phyloP scores from a whole-genome alignment of 345 rosid genomes.

The Rhodamnia rubescens region DNA sequence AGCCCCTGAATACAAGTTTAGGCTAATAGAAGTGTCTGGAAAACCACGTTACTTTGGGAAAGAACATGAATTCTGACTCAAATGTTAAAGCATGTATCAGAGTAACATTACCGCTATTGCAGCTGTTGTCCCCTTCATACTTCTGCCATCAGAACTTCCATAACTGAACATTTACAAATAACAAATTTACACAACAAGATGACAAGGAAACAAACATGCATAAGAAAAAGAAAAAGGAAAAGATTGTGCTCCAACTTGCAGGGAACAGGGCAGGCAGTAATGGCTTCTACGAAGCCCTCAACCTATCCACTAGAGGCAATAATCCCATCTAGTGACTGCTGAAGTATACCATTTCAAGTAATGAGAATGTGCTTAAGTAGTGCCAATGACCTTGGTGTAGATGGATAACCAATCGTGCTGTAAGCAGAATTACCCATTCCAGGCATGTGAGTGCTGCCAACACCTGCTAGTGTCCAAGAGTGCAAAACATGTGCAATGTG shows the following conservation, averaged over 20 bases:
- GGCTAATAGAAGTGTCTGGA: background rate
- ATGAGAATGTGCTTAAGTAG: slow-evolving; percentile 59
- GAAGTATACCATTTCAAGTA: slow-evolving; percentile 25
- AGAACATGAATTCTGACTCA: background rate
- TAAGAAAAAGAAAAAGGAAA: background rate
- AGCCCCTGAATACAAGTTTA: background rate
- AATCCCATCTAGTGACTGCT: slow-evolving; percentile 10
- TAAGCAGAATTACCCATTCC: slow-evolving; percentile 83
- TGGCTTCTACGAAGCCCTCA: slow-evolving; percentile 21
- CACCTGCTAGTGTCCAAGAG: slow-evolving; percentile 96
- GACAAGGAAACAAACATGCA: background rate
- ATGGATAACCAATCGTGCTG: slow-evolving; percentile 85
- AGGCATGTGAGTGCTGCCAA: slow-evolving; percentile 84
- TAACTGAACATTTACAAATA: slow-evolving; percentile 23
- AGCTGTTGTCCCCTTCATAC: slow-evolving; percentile 22
- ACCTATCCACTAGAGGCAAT: slow-evolving; percentile 17
- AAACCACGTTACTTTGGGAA: background rate
- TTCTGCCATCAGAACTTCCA: slow-evolving; percentile 31
- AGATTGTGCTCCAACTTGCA: slow-evolving; percentile 11
- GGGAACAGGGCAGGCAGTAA: slow-evolving; percentile 19
- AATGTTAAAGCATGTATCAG: background rate
- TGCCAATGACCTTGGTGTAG: slow-evolving; percentile 96
- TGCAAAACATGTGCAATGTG: slow-evolving; percentile 92
- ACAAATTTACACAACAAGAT: background rate
- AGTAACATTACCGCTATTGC: slow-evolving; percentile 34